Conservation (phyloP, 441 rosid genomes). For the Dalechampia spathulata region DNA sequence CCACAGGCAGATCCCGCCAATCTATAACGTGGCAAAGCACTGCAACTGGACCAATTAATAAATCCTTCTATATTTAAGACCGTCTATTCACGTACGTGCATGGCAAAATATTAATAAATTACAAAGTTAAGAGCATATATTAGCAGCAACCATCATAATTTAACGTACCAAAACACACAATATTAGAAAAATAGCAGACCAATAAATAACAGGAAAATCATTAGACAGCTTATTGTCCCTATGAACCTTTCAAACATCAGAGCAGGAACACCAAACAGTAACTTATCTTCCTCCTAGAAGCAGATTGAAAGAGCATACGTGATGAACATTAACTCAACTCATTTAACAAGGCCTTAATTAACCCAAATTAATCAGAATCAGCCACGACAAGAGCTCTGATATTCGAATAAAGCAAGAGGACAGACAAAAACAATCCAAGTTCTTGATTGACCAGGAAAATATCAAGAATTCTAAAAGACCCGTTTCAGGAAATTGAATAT, state of each 20-base stretch:
- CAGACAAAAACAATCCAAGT: slow-evolving; percentile 10
- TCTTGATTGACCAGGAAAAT: slow-evolving; percentile 3
- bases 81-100: background rate
- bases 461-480: slow-evolving; percentile 10
- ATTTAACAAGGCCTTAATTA: no score
- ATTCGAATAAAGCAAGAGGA: slow-evolving; percentile 17
- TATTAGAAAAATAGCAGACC: background rate
- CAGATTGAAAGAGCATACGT: slow-evolving; percentile 35
- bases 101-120: background rate
- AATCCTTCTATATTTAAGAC: background rate
- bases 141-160: background rate
- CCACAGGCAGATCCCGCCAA: background rate
- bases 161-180: background rate
- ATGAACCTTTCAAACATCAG: slow-evolving; percentile 7
- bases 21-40: background rate
- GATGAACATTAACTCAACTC: slow-evolving; percentile 48
- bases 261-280: slow-evolving; percentile 30
- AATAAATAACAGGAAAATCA: background rate
- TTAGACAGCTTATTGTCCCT: background rate
- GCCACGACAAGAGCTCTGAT: slow-evolving; percentile 13
- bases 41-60: background rate
- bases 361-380: background rate
- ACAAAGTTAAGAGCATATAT: background rate
- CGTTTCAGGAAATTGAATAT: slow-evolving; percentile 10
- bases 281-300: slow-evolving; percentile 26